Base-by-base conservation (phyloP, 441 rosid genomes). In the Corymbia calophylla region DNA sequence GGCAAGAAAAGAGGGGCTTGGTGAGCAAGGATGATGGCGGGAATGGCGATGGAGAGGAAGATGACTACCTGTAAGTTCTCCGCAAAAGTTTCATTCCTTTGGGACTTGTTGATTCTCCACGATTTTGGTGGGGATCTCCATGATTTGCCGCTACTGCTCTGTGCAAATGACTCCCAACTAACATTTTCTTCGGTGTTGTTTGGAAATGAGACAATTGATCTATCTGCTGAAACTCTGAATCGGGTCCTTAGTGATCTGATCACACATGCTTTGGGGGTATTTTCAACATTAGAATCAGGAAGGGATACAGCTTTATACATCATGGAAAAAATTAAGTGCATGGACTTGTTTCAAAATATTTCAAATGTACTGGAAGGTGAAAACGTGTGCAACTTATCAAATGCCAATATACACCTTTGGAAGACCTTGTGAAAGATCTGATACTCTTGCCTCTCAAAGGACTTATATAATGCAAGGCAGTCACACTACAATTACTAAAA, bases 1-100 rank as follows among this genome's bases (percentile, higher is more conserved):
- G 96, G 91, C 99, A 96, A 91, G 97, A 96, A 92, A 97, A 97
- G 93, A 92, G 96, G 94, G 98, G 99, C 86, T 88, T 97, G 32
- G 93, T 95, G 49, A 89, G 92, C 89, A 95, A 96, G 88, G 94
- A 93, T 58, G 96, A 94, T 60, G 95, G 91, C 44, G 92, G 92
- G 87, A 93, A 94, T 47, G 96, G 95, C 88, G 94, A 91, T 88
- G 96, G 93, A 77, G 97, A 93, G 12, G 99, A 96, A 90, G 98
- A 96, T 77, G 99, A 95, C 49, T 95, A 91, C 93, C 90, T 97
- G 98, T 96, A 93, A 93, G 93, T 89, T 85, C 49, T 6, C 14
- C 2, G 49, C 25, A 88, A 19, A 27, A n/a, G 53, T 39, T 82
- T 58, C 17, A 7, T 54, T 39, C 44, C 70, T 29, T 87, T 0